Evolutionary conservation across 257 asterid species (phyloP).

Genomic region (Lavandula angustifolia): DNA sequence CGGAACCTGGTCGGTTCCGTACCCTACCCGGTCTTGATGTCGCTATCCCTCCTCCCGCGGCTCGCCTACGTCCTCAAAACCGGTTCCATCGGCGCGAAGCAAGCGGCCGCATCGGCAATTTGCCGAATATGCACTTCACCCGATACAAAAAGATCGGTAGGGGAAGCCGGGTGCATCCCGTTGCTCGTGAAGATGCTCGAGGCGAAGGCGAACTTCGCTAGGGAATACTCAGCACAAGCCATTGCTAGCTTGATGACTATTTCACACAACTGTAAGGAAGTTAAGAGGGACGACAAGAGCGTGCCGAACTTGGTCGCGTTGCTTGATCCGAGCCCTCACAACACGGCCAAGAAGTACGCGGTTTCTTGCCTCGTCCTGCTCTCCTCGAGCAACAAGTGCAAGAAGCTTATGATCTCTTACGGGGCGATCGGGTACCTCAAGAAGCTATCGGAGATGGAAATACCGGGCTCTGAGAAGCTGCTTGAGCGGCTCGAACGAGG

Average conservation of each 20-base stretch:
- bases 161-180: conserved; percentile 80
- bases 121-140: conserved; percentile 48
- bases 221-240: conserved; percentile 83
- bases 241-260: conserved; percentile 58
- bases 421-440: conserved; percentile 89
- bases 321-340: conserved; percentile 79
- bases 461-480: conserved; percentile 68
- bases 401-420: conserved; percentile 80
- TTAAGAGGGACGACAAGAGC: conserved; percentile 62
- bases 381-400: conserved; percentile 75
- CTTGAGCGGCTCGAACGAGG: conserved; percentile 77
- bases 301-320: conserved; percentile 81
- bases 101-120: conserved; percentile 75
- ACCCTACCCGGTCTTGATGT: conserved; percentile 46
- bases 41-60: conserved; percentile 56
- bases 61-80: conserved; percentile 69
- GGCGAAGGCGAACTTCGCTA: conserved; percentile 49
- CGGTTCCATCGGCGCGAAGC: conserved; percentile 69
- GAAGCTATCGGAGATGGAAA: conserved; percentile 53
- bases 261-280: conserved; percentile 58
- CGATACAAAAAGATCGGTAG: conserved; percentile 57
- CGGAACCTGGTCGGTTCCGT: conserved; percentile 59
- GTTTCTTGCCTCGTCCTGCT: conserved; percentile 65
- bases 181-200: conserved; percentile 74
- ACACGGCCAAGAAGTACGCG: conserved; percentile 79